Evolutionary conservation across 768 basidiomycete species (phyloP).

Genomic region (Pisolithus microcarpus): DNA sequence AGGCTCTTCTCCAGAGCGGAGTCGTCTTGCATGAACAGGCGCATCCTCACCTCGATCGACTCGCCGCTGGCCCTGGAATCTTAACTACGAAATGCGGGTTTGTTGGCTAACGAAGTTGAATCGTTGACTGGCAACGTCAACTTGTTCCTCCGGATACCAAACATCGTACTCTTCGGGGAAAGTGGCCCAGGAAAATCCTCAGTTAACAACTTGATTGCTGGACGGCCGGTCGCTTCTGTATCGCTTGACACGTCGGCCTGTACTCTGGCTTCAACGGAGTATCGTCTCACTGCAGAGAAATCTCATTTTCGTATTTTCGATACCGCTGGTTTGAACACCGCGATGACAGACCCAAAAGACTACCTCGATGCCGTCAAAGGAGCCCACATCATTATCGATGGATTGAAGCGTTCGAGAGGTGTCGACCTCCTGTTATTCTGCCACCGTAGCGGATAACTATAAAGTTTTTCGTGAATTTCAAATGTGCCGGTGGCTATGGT

Average conservation of each 20-base stretch:
- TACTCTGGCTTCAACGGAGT: constrained; percentile 24
- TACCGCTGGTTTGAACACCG: constrained; percentile 25
- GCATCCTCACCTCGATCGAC: background rate
- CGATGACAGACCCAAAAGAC: constrained; percentile 1
- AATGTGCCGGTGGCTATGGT: constrained; percentile 34
- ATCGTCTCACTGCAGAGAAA: constrained; percentile 17
- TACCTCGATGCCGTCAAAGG: constrained; percentile 17
- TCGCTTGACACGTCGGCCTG: constrained; percentile 24
- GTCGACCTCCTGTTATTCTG: constrained; percentile 35
- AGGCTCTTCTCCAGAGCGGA: background rate
- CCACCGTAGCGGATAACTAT: constrained; percentile 23
- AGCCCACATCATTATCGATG: constrained; percentile 23
- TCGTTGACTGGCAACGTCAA: constrained; percentile 7
- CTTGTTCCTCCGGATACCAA: constrained; percentile 13
- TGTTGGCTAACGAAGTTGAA: background rate
- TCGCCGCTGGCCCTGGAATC: constrained; percentile 6
- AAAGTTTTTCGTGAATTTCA: too few relatives aligned
- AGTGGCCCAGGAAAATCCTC: constrained; percentile 36
- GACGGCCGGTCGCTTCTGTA: constrained; percentile 13
- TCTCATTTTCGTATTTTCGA: constrained; percentile 25
- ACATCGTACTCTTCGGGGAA: constrained; percentile 35
- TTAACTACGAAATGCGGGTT: constrained; percentile 14
- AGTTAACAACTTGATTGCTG: constrained; percentile 34
- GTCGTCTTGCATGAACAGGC: background rate
- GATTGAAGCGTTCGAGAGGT: constrained; percentile 23